Percentiles rank a stretch among this genome's conserved stretches.
These are phyloP conservation scores for Coemansia sp. DNA, from an alignment of 192 early-diverging fungal genomes.

Conservation along the genomic window DNA sequence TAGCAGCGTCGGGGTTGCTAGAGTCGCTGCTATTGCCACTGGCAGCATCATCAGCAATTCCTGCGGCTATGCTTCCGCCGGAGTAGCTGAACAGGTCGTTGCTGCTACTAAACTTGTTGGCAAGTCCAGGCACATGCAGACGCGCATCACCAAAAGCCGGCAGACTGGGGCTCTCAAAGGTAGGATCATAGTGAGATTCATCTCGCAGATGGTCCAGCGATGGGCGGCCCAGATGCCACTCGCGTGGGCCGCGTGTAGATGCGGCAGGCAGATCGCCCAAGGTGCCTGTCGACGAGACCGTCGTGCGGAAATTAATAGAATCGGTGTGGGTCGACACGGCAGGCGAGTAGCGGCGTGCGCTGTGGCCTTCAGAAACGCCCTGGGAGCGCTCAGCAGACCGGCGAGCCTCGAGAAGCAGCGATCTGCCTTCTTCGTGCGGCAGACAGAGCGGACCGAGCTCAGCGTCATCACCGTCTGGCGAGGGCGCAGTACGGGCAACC, in stretches of 20 bases:
- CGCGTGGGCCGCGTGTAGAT: slow-evolving; percentile 28
- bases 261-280: slow-evolving; percentile 1
- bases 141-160: slow-evolving; percentile 6
- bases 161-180: slow-evolving; percentile 7
- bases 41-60: not conserved
- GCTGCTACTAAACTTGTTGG: slow-evolving; percentile 15
- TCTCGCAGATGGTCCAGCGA: slow-evolving; percentile 34
- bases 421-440: slow-evolving; percentile 49
- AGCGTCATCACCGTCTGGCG: slow-evolving; percentile 22
- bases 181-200: slow-evolving; percentile 10
- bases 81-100: slow-evolving; percentile 11
- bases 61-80: not conserved
- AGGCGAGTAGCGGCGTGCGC: slow-evolving; percentile 31
- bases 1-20: slow-evolving; percentile 10
- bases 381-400: slow-evolving; percentile 44
- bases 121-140: slow-evolving; percentile 1
- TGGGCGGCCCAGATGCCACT: slow-evolving; percentile 48
- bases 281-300: slow-evolving; percentile 12
- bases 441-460: slow-evolving; percentile 46
- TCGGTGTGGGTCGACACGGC: slow-evolving; percentile 19
- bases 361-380: slow-evolving; percentile 16
- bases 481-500: slow-evolving; percentile 3
- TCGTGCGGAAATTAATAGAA: slow-evolving; percentile 17
- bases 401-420: slow-evolving; percentile 48
- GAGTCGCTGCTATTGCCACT: slow-evolving; percentile 28